A percentile compares a stretch with the other conserved stretches of the same genome.
These are phyloP conservation scores for Heterotrichella gracilis DNA, from an alignment of 352 stramenopile genomes.

Conservation along the genomic window DNA sequence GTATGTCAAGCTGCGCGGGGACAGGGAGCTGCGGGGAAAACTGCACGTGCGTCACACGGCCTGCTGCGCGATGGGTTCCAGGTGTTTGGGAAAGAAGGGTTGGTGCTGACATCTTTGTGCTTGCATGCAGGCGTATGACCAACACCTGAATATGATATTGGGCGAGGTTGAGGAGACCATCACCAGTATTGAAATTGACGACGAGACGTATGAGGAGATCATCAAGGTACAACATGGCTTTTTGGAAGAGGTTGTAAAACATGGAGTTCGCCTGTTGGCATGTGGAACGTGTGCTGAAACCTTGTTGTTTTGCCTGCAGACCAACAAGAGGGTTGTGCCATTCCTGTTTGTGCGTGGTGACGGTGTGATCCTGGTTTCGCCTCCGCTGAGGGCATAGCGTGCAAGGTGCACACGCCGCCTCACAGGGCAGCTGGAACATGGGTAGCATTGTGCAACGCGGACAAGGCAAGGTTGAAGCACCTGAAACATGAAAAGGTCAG, in stretches of 20 bases:
- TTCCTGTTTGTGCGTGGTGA: constrained; percentile 97
- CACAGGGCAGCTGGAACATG: too few relatives aligned
- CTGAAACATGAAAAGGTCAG: too few relatives aligned
- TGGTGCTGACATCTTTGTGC: neutral
- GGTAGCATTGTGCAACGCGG: too few relatives aligned
- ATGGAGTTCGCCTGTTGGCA: neutral
- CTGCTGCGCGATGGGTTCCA: neutral
- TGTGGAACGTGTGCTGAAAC: neutral
- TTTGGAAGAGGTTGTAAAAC: neutral
- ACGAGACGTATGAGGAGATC: constrained; percentile 87
- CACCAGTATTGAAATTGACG: constrained; percentile 66
- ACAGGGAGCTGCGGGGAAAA: constrained; percentile 71
- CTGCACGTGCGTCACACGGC: constrained; percentile 30
- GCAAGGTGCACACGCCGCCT: too few relatives aligned
- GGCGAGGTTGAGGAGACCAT: constrained; percentile 93
- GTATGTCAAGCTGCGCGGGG: constrained; percentile 87
- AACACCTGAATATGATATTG: constrained; percentile 94
- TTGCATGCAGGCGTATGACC: constrained; percentile 56
- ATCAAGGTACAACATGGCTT: constrained; percentile 30
- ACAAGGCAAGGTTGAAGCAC: too few relatives aligned
- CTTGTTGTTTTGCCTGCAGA: constrained; percentile 16
- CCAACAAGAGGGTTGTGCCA: constrained; percentile 63
- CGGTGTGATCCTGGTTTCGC: constrained; percentile 81
- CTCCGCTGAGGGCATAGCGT: constrained; percentile 65
- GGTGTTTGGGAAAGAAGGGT: neutral